phyloP scores from a whole-genome alignment of 176 grass and related monocot species.

The Avena sativa region DNA sequence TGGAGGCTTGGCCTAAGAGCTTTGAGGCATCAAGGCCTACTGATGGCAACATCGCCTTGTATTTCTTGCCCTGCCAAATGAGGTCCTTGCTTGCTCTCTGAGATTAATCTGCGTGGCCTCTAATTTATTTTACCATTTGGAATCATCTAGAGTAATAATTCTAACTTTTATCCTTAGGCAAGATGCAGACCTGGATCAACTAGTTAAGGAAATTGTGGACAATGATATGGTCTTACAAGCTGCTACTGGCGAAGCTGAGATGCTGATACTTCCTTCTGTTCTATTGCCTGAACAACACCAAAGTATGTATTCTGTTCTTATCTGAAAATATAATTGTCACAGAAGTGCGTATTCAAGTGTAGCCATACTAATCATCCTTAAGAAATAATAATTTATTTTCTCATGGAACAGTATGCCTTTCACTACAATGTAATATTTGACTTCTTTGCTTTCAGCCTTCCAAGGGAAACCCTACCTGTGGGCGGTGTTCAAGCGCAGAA shows the following conservation, averaged over 20 bases:
- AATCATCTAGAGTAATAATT: not conserved
- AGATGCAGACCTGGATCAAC: conserved; percentile 41
- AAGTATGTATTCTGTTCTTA: conserved; percentile 40
- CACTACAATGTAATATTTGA: not conserved
- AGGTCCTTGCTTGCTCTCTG: conserved; percentile 30
- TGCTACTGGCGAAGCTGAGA: conserved; percentile 38
- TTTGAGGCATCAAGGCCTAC: conserved; percentile 51
- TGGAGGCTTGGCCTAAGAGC: conserved; percentile 59
- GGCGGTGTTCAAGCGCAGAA: conserved; percentile 50
- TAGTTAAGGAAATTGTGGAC: conserved; percentile 48
- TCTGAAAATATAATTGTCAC: not conserved
- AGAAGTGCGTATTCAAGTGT: not conserved
- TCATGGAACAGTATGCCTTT: not conserved
- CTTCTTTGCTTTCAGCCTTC: conserved; percentile 31
- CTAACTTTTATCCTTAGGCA: conserved; percentile 21
- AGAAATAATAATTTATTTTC: not conserved
- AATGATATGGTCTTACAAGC: conserved; percentile 45
- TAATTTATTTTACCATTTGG: not conserved
- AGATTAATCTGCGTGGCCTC: not conserved
- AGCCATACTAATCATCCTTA: not conserved
- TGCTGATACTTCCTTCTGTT: conserved; percentile 64
- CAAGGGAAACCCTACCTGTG: conserved; percentile 56
- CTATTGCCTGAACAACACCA: conserved; percentile 47
- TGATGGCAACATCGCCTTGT: conserved; percentile 58
- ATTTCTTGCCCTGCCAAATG: conserved; percentile 64